Evolutionary conservation across 2,329 filamentous ascomycete genomes (phyloP), one percentile per base, ranked within the genome.

Genomic region (Xylaria sp.): DNA sequence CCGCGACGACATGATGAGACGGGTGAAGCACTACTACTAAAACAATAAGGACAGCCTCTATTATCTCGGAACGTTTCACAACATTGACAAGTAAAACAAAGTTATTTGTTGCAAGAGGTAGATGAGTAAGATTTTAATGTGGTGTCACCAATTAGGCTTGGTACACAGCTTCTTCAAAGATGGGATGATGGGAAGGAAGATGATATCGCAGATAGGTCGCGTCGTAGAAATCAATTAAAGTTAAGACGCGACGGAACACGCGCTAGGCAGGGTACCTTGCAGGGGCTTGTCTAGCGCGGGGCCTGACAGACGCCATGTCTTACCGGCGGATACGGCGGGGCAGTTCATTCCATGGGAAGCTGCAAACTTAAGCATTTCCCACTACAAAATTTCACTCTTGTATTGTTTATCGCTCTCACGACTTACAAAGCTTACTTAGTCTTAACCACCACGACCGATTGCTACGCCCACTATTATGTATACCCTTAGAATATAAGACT

Each of bases 1-100:
- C 71, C 86, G 79, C 44, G 85, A 87, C 62, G 82, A 82, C 86
- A 88, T 88, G 49, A 33, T 77, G 70, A 13, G 33, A 57, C 53
- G 17, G 57, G 26, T 23, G 61, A 53, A 31, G 57, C 3, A 57
- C 17, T 20, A 40, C 54, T 26, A 28, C 31, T 36, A 42, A 56
- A 60, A 31, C 33, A 58, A 61, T n/a, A 51, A 49, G 10, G 51
- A 67, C 28, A 58, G 6, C 13, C 28, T 57, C 49, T n/a, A 15
- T 7, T 53, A 36, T 44, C 40, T 36, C 17, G 23, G 40, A 53
- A 4, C 23, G 44, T 40, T 46, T 54, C 44, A 36, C 49, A 58
- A 15, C 51, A 62, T 49, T 56, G 31, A 59, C 44, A 53, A 1
- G 17, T 13, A 23, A 44, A 13, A n/a, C 49, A 54, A n/a, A 6